Evolutionary conservation across 208 protist genomes (phyloP), one percentile per base, ranked within the genome.

Genomic region (Naegleria lovaniensis): DNA sequence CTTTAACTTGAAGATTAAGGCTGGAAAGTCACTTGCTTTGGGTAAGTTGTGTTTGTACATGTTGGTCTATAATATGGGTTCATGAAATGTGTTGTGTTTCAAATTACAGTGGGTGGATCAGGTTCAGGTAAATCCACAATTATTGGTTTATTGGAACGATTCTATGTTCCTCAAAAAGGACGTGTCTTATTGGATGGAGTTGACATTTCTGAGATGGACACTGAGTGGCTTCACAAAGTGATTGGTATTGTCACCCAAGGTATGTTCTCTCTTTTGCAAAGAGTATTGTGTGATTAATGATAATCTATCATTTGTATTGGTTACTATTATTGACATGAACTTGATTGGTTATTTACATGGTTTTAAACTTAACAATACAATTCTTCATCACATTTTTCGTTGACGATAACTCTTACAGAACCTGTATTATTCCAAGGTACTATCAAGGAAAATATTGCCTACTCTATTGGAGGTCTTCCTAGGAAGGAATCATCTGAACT

Each of bases 131-230:
- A 97, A 93, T 96, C 95, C 0, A 95, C 95, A 85, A 94, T 96
- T 43, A 94, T 97, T 89, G 92, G 91, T 25, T 93, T 97, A 29
- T 67, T 97, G 36, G 95, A 96, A 92, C 94, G 95, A 87, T 96
- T 97, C 92, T 97, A 97, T 91, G 95, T 96, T 91, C 95, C 95
- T 5, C 83, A 40, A 38, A 89, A 67, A 48, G 96, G 96, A 33
- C 5, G 40, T 9, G 38, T 89, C 15, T 89, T 90, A 55, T 90
- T 97, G 40, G 96, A 95, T 85, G 95, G 92, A 43, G 48, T 94
- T 40, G 92, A 96, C 40, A 84, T 97, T 13, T 90, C 84, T 13
- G 94, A 96, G 91, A 91, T 97, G 40, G 90, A 96, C 39, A 94
- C 93, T 5, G 88, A 91, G 59, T 97, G 96, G 96, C 94, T 97